Percentiles rank a stretch among this genome's conserved stretches.
Conservation (phyloP, 1,284 basidiomycete genomes). For the Cerioporus squamosus region DNA sequence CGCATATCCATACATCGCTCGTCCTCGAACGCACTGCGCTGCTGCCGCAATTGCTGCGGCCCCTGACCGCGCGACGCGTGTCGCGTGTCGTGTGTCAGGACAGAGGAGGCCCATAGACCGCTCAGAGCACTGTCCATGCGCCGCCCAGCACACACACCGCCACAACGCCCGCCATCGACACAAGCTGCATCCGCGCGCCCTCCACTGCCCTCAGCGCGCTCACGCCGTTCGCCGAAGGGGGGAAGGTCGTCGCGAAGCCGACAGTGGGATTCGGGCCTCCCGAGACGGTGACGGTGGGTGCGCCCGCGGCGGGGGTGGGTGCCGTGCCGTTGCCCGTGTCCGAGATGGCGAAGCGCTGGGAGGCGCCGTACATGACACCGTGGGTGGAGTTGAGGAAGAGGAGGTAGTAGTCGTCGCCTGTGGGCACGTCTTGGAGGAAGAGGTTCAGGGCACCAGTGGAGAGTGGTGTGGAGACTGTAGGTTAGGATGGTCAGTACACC, state of each 20-base stretch:
- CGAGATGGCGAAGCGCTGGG: constrained; percentile 63
- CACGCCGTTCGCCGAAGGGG: constrained; percentile 35
- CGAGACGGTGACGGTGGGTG: constrained; percentile 46
- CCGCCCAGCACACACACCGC: constrained; percentile 28
- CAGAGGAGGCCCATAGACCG: not conserved
- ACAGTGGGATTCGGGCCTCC: constrained; percentile 49
- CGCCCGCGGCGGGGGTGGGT: constrained; percentile 31
- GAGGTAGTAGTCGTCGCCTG: constrained; percentile 76
- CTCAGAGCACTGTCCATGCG: constrained; percentile 30
- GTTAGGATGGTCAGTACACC: not conserved
- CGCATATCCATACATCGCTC: too few species aligned
- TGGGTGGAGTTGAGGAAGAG: constrained; percentile 73
- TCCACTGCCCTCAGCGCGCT: constrained; percentile 26
- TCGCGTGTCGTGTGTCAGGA: too few species aligned
- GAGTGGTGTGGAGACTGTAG: constrained; percentile 44
- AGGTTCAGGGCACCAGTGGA: constrained; percentile 53
- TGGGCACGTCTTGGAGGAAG: constrained; percentile 60
- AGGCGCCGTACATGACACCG: constrained; percentile 63
- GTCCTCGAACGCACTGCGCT: not conserved
- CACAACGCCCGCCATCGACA: constrained; percentile 23
- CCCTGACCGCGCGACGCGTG: not conserved
- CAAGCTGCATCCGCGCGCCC: constrained; percentile 26
- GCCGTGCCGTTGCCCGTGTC: constrained; percentile 42
- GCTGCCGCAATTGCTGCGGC: not conserved
- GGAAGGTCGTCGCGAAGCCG: constrained; percentile 47